Conservation (phyloP, 768 basidiomycete genomes). For the Gloeopeniophorella convolvens region DNA sequence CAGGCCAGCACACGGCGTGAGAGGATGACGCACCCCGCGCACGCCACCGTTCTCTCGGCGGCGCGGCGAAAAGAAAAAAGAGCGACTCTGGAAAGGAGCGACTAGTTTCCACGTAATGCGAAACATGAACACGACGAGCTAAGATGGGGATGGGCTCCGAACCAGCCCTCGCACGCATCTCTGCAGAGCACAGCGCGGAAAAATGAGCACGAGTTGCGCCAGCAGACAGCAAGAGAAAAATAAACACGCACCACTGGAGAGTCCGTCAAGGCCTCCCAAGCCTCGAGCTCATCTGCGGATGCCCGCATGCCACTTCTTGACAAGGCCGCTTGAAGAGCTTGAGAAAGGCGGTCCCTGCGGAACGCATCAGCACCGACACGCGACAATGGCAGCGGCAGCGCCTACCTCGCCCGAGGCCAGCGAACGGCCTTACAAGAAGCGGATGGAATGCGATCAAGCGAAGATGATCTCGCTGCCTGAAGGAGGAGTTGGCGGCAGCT, state of each 20-base stretch:
- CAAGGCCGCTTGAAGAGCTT: constrained; percentile 21
- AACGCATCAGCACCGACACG: background rate
- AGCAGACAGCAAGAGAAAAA: background rate
- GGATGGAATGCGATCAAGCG: constrained; percentile 32
- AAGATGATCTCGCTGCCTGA: constrained; percentile 26
- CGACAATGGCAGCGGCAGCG: background rate
- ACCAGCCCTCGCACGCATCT: constrained; percentile 16
- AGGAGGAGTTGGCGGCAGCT: constrained; percentile 20
- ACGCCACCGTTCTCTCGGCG: background rate
- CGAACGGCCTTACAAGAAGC: constrained; percentile 37
- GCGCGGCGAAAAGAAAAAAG: background rate
- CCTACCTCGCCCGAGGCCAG: constrained; percentile 31
- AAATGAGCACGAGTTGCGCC: background rate
- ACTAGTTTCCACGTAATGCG: constrained; percentile 18
- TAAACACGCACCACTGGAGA: constrained; percentile 6
- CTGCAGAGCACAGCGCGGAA: background rate
- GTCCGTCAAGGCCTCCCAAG: constrained; percentile 20
- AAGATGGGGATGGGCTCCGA: constrained; percentile 10
- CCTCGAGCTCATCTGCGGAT: constrained; percentile 22
- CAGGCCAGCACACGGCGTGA: too few species aligned
- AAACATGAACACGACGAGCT: constrained; percentile 10
- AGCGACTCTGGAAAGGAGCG: background rate
- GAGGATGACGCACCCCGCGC: constrained; percentile 5
- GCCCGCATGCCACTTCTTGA: constrained; percentile 24
- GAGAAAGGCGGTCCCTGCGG: constrained; percentile 11